Evolutionary conservation across 495 filamentous ascomycete species (phyloP), one percentile per base, ranked within the genome.

Genomic region (Aspergillus hancockii): DNA sequence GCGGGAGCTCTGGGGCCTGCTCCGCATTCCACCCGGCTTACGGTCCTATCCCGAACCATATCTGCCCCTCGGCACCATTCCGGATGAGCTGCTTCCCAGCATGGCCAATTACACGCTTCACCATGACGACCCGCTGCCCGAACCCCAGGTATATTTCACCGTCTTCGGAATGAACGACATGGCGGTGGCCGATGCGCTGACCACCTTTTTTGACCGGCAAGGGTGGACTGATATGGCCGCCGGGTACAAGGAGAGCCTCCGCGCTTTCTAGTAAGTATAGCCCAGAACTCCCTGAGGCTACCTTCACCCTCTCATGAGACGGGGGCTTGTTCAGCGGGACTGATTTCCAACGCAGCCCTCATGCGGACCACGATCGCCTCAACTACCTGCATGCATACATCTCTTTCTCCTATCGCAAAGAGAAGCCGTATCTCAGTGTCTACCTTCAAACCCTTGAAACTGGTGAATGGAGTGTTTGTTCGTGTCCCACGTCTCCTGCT

Each of bases 101-200:
- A 50, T 50, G 22, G 25, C 25, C 10, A 62, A 68, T 13, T 50
- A 30, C 47, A 50, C 47, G 5, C 13, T 50, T 1, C 9, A 14
- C 23, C 23, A 19, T 2, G 25, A 50, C 8, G 12, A 31, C 23
- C 47, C 47, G 4, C 0, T 50, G 3, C 21, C 47, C 13, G 51
- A 65, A 43, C 65, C 65, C 1, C 54, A 61, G 52, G 28, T 68
- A 8, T 68, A 68, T 28, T 60, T 65, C 19, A 14, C 51, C 0
- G 36, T 46, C 0, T 61, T 59, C 31, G 62, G 60, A 0, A 50
- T 55, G 49, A 58, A 47, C 14, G 65, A 65, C 21, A 41, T 34
- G 30, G 30, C 31, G n/a, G 30, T 65, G 0, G 31, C 55, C 2
- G 47, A 65, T 13, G 63, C 45, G 8, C 40, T 65, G 13, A 49